Evolutionary conservation across 2,329 filamentous ascomycete species (phyloP).

Genomic region (Claviceps sp.): DNA sequence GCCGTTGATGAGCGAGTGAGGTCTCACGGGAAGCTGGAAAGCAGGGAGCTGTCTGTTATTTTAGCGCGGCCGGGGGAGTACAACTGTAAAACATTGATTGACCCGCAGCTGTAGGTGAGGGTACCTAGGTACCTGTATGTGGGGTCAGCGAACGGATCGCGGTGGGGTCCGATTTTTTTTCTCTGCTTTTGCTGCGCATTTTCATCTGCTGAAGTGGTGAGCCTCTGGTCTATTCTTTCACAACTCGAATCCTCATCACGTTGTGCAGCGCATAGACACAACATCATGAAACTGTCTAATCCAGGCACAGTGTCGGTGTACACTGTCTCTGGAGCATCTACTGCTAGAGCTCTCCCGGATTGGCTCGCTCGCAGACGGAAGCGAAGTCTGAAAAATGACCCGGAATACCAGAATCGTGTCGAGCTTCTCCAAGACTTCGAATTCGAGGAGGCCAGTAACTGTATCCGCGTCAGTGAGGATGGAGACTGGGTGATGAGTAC

Average conservation of each 20-base stretch:
- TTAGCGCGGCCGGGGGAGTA: not conserved
- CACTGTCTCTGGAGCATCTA: slow-evolving; percentile 84
- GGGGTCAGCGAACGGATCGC: not conserved
- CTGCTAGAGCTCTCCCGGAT: slow-evolving; percentile 77
- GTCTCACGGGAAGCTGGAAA: slow-evolving; percentile 2
- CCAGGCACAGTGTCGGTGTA: slow-evolving; percentile 80
- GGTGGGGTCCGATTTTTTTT: not conserved
- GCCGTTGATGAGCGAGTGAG: slow-evolving; percentile 1
- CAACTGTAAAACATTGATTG: not conserved
- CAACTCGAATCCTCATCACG: not conserved
- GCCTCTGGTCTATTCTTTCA: not conserved
- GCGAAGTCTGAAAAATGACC: slow-evolving; percentile 79
- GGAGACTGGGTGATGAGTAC: slow-evolving; percentile 96
- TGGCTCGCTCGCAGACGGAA: slow-evolving; percentile 89
- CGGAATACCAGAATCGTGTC: slow-evolving; percentile 85
- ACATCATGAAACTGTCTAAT: slow-evolving; percentile 65
- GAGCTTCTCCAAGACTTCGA: slow-evolving; percentile 96
- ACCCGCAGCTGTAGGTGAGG: not conserved
- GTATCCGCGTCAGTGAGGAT: slow-evolving; percentile 83
- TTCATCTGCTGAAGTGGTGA: not conserved
- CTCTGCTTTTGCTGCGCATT: not conserved
- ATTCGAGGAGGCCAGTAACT: slow-evolving; percentile 89
- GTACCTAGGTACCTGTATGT: not conserved
- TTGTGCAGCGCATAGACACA: not conserved
- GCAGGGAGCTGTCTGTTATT: not conserved